Conservation (phyloP, 495 filamentous ascomycete species). For the Amphirosellinia nigrospora region DNA sequence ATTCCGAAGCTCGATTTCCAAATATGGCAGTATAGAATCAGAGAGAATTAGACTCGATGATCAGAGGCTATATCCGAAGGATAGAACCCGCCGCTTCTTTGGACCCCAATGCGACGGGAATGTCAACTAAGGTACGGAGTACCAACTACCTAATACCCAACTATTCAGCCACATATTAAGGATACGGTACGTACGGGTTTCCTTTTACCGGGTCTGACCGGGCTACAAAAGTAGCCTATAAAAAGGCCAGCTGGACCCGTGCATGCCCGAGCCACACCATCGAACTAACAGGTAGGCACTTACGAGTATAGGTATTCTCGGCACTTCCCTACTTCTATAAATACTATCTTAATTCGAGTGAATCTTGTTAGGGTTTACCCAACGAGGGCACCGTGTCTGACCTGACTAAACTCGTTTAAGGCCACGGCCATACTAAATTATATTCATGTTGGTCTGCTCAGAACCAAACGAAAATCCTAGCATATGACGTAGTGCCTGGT, state of each 20-base stretch:
- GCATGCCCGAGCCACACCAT: conserved; percentile 18
- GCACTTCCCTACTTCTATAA: background rate
- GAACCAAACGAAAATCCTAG: background rate
- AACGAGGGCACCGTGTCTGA: too few relatives aligned
- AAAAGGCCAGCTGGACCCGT: background rate
- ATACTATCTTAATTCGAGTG: background rate
- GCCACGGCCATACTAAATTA: background rate
- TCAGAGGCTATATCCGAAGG: background rate
- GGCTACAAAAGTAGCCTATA: conserved; percentile 4
- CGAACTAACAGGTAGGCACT: background rate
- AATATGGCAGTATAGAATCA: background rate
- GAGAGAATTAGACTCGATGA: background rate
- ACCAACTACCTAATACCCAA: background rate
- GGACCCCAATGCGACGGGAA: background rate
- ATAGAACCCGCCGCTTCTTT: background rate
- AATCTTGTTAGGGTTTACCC: background rate
- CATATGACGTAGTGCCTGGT: background rate
- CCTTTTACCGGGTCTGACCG: too few relatives aligned
- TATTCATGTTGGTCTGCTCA: background rate
- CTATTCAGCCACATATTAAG: background rate
- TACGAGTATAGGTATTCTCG: too few relatives aligned
- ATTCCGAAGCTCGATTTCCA: background rate
- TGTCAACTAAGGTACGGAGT: too few relatives aligned
- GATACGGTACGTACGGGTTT: conserved; percentile 3
- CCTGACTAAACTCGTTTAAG: background rate